Conservation (phyloP, 2,329 filamentous ascomycete genomes). For the Parascedosporium putredinis region DNA sequence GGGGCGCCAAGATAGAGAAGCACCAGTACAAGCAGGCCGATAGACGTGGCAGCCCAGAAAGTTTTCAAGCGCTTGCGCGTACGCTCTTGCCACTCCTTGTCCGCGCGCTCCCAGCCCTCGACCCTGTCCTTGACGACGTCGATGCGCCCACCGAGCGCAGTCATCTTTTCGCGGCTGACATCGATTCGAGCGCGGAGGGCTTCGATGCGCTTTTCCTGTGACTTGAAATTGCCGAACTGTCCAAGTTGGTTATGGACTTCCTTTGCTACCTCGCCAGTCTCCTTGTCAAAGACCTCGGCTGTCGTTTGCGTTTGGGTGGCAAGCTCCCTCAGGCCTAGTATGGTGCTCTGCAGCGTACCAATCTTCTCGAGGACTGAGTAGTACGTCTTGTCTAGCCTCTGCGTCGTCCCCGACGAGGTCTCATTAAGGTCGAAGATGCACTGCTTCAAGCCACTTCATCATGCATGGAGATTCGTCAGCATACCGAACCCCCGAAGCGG, state of each 20-base stretch:
- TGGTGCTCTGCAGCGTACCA: conserved; percentile 50
- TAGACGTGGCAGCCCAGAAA: conserved; percentile 50
- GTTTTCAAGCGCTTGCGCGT: conserved; percentile 52
- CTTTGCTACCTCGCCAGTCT: conserved; percentile 46
- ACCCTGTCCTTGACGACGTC: conserved; percentile 53
- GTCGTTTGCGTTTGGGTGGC: conserved; percentile 49
- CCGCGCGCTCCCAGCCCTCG: conserved; percentile 56
- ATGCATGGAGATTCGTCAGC: conserved; percentile 14
- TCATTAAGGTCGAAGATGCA: conserved; percentile 44
- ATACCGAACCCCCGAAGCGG: not conserved
- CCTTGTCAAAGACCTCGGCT: conserved; percentile 46
- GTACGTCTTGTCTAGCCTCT: conserved; percentile 63
- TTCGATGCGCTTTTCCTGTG: conserved; percentile 54
- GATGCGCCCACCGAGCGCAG: conserved; percentile 50
- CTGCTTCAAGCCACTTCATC: conserved; percentile 37
- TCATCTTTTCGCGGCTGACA: conserved; percentile 47
- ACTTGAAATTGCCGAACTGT: conserved; percentile 49
- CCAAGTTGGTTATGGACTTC: conserved; percentile 53
- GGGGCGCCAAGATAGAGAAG: conserved; percentile 16
- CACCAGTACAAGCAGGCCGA: conserved; percentile 35
- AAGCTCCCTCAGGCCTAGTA: conserved; percentile 56
- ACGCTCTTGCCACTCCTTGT: conserved; percentile 57
- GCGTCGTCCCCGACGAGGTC: conserved; percentile 52
- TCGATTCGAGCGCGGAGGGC: conserved; percentile 52
- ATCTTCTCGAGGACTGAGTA: conserved; percentile 63